phyloP scores from a whole-genome alignment of 768 basidiomycete genomes.

The Kondoa malvinella region DNA sequence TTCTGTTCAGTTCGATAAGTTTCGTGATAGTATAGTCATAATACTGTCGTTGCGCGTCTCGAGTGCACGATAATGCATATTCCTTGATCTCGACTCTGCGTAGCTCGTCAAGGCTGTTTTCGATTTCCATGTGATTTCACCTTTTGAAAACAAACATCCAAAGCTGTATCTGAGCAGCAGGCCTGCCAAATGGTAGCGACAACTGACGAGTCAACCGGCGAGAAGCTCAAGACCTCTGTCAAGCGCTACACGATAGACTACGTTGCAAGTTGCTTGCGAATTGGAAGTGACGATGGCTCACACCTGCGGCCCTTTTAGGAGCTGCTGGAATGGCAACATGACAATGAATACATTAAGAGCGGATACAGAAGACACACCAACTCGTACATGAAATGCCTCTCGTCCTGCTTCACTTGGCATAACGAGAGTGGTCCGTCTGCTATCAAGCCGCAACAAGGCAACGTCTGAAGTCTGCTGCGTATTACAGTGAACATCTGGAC shows the following conservation, averaged over 20 bases:
- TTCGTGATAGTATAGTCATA: too few species aligned
- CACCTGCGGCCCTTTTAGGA: constrained; percentile 6
- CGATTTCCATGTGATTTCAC: too few species aligned
- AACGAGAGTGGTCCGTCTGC: constrained; percentile 2
- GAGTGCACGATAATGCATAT: too few species aligned
- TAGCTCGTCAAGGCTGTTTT: too few species aligned
- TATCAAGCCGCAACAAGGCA: neutral
- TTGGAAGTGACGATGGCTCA: neutral
- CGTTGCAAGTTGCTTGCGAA: neutral
- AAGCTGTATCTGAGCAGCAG: too few species aligned
- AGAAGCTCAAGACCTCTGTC: neutral
- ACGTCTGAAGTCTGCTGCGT: neutral
- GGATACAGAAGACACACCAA: constrained; percentile 8
- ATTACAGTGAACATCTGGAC: constrained; percentile 13
- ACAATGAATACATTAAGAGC: constrained; percentile 12
- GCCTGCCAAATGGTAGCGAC: too few species aligned
- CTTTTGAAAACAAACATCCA: too few species aligned
- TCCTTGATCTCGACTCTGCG: too few species aligned
- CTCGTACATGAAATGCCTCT: constrained; percentile 4
- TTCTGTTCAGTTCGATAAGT: too few species aligned
- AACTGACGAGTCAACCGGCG: too few species aligned
- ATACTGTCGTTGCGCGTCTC: too few species aligned
- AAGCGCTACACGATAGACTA: neutral
- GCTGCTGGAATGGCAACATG: constrained; percentile 13
- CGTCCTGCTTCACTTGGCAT: constrained; percentile 8